Conservation (phyloP, 345 rosid species). For the Lumnitzera littorea region DNA sequence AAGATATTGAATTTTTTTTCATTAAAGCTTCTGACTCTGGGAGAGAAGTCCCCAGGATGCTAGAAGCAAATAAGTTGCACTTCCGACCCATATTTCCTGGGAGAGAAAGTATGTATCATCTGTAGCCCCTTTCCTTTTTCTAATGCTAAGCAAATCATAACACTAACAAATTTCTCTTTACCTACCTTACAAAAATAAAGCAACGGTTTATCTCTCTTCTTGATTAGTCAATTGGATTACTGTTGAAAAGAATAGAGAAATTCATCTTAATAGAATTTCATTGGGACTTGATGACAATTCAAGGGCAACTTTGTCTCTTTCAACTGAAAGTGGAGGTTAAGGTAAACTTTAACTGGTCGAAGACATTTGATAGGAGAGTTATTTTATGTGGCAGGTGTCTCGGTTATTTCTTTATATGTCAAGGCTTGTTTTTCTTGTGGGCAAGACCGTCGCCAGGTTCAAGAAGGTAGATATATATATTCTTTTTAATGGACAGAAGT, state of each 20-base stretch:
- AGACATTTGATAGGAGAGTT: conserved; percentile 2
- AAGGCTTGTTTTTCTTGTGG: conserved; percentile 88
- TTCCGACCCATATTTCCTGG: conserved; percentile 53
- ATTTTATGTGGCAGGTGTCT: conserved; percentile 39
- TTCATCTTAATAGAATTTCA: no score
- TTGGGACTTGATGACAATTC: no score
- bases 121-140: no score
- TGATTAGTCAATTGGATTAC: not conserved
- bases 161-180: no score
- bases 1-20: conserved; percentile 71
- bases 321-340: no score
- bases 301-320: no score
- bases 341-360: not conserved
- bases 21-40: conserved; percentile 88
- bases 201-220: conserved; percentile 7
- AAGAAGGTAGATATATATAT: conserved; percentile 51
- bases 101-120: conserved; percentile 44
- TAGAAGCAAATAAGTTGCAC: conserved; percentile 83
- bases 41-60: conserved; percentile 93
- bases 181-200: no score
- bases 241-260: no score
- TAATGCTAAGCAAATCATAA: no score
- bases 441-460: conserved; percentile 58
- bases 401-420: conserved; percentile 39
- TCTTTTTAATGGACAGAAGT: not conserved